Evolutionary conservation across 2,329 filamentous ascomycete genomes (phyloP).

Genomic region (Pseudogymnoascus sp.): DNA sequence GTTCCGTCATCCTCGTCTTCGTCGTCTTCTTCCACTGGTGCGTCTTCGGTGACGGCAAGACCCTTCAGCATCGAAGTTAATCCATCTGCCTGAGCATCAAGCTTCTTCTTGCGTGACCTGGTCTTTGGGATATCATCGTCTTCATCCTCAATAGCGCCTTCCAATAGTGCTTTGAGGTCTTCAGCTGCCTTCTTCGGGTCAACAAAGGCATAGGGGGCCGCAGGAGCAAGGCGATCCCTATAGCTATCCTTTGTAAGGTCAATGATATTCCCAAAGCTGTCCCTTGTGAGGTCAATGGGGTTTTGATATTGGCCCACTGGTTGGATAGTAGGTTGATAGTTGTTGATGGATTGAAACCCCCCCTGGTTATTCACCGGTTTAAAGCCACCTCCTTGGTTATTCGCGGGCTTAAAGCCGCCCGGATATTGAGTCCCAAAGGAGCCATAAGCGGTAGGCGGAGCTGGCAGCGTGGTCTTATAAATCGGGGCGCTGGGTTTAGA

Average conservation of each 20-base stretch:
- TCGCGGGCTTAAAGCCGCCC: constrained; percentile 24
- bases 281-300: constrained; percentile 26
- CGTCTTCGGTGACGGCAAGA: constrained; percentile 40
- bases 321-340: constrained; percentile 5
- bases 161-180: constrained; percentile 74
- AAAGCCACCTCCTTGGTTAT: constrained; percentile 11
- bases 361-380: not conserved
- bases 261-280: constrained; percentile 10
- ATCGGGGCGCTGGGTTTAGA: constrained; percentile 15
- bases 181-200: constrained; percentile 65
- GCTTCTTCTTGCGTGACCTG: constrained; percentile 33
- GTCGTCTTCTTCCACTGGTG: constrained; percentile 37
- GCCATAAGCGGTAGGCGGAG: constrained; percentile 22
- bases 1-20: constrained; percentile 52
- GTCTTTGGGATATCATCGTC: constrained; percentile 33
- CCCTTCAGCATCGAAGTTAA: constrained; percentile 30
- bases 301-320: constrained; percentile 17
- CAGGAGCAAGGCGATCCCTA: constrained; percentile 16
- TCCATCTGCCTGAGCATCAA: constrained; percentile 26
- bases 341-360: constrained; percentile 25
- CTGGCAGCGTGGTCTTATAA: constrained; percentile 26
- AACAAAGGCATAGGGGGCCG: constrained; percentile 27
- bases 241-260: constrained; percentile 25
- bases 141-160: constrained; percentile 71
- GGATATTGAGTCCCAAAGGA: constrained; percentile 24